A percentile compares a stretch with the other conserved stretches of the same genome.
phyloP scores from a whole-genome alignment of 169 alveolate genomes.

The Eimeria sp. region DNA sequence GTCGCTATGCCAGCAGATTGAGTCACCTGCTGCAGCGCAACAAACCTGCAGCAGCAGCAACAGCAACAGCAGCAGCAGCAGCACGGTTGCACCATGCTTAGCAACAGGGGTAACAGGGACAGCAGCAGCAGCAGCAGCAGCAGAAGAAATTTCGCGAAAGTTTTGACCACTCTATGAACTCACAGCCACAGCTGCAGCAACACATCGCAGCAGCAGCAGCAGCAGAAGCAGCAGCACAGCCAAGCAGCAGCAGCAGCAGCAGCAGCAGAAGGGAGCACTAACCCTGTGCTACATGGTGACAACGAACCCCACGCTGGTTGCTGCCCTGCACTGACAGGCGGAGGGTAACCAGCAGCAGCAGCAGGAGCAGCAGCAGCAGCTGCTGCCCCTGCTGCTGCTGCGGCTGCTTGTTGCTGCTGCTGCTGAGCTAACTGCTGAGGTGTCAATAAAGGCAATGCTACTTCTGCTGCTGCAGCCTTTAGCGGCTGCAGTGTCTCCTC shows the following conservation, averaged over 20 bases:
- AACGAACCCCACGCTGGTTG: slow-evolving; percentile 49
- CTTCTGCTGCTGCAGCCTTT: not conserved
- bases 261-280: not conserved
- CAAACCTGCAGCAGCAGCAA: not conserved
- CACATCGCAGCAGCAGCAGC: not conserved
- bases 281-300: slow-evolving; percentile 52
- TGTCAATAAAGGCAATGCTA: not conserved
- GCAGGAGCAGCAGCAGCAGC: slow-evolving; percentile 24
- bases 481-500: slow-evolving; percentile 29
- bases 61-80: no score
- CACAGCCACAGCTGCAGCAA: not conserved
- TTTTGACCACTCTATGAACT: not conserved
- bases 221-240: not conserved
- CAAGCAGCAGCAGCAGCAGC: slow-evolving; percentile 53
- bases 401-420: not conserved
- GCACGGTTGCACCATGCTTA: no score
- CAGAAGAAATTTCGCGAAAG: no score
- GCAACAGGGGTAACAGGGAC: no score
- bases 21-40: slow-evolving; percentile 28
- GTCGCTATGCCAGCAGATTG: slow-evolving; percentile 30
- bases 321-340: slow-evolving; percentile 55
- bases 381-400: slow-evolving; percentile 27
- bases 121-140: not conserved
- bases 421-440: not conserved
- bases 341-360: not conserved